Base-by-base conservation (phyloP, 352 stramenopile species). In the Blastocystis sp. region DNA sequence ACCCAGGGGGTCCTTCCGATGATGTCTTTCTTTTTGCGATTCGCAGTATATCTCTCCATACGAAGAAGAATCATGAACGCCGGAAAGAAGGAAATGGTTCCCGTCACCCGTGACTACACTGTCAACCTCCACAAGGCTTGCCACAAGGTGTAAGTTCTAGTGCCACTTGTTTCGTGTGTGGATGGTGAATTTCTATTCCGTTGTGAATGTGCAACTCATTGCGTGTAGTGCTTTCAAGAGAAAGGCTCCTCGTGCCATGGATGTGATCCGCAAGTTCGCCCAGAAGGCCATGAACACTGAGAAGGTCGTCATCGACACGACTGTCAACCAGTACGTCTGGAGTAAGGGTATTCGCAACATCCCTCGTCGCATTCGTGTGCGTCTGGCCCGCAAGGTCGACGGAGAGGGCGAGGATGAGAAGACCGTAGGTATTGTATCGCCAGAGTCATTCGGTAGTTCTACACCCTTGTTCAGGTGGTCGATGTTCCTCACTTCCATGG, bases 341-440 rank as follows among this genome's bases (percentile, higher is more conserved):
- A 92, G 90, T 63, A 92, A 96, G 88, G 96, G 96, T 91, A 94
- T 99, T 87, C 94, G 95, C 88, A 98, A 98, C 90, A 92, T 98
- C 85, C 96, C 96, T 49, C 95, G 92, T 88, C 92, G 96, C 90
- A 94, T 99, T 77, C 94, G 96, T 87, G 95, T 99, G 57, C 92
- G 94, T 89, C 92, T 99, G 53, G 95, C 91, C 84, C 94, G 96
- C 91, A 97, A 97, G 93, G 92, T 94, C 89, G 98, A 98, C 91
- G 95, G 98, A 88, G 95, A 98, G 87, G 96, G 98, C 89, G 95
- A 99, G 79, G 94, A 95, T 87, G 95, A 97, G 85, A 95, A 99
- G 91, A 97, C 97, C 18, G 63, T 85, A 76, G 21, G 27, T 16
- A 38, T 51, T 27, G n/a, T 53, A 21, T 40, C 21, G n/a, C 9